phyloP scores from a whole-genome alignment of 1,139 yeast species.

The Candida pseudoviswanathii region DNA sequence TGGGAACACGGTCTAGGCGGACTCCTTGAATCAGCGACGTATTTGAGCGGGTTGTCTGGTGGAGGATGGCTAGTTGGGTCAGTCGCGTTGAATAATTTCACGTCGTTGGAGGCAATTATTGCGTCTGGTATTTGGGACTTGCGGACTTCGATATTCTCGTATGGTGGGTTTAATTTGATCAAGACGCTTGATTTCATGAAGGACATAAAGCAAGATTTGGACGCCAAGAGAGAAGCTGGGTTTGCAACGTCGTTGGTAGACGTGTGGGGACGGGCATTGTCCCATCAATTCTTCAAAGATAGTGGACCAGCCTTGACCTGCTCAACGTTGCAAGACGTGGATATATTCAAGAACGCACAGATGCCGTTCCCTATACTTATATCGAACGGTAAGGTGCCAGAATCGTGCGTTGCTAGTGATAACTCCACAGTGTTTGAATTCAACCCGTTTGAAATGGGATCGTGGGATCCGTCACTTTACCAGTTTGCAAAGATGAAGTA shows the following conservation, averaged over 20 bases:
- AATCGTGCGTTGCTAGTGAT: constrained; percentile 30
- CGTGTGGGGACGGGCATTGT: constrained; percentile 46
- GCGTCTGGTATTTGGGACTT: constrained; percentile 39
- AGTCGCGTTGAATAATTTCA: constrained; percentile 39
- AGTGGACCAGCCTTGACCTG: constrained; percentile 38
- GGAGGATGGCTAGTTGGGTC: constrained; percentile 48
- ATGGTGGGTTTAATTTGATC: constrained; percentile 38
- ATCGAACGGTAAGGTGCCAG: constrained; percentile 43
- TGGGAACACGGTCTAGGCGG: constrained; percentile 39
- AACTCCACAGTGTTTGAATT: constrained; percentile 47
- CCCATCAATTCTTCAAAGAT: constrained; percentile 36
- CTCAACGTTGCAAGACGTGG: constrained; percentile 33
- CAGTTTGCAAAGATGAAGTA: constrained; percentile 34
- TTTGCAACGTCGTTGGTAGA: constrained; percentile 44
- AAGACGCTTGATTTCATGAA: constrained; percentile 25
- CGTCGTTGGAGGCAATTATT: constrained; percentile 34
- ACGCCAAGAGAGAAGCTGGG: constrained; percentile 37
- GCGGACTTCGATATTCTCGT: constrained; percentile 41
- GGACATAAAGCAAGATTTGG: constrained; percentile 20
- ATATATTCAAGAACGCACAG: constrained; percentile 29
- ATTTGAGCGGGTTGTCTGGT: constrained; percentile 45
- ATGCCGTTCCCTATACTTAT: constrained; percentile 46
- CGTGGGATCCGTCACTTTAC: constrained; percentile 44
- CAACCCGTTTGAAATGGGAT: constrained; percentile 44
- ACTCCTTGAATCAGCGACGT: constrained; percentile 38